phyloP scores from a whole-genome alignment of 805 yeast species.

The Saccharomycopsis sp. region DNA sequence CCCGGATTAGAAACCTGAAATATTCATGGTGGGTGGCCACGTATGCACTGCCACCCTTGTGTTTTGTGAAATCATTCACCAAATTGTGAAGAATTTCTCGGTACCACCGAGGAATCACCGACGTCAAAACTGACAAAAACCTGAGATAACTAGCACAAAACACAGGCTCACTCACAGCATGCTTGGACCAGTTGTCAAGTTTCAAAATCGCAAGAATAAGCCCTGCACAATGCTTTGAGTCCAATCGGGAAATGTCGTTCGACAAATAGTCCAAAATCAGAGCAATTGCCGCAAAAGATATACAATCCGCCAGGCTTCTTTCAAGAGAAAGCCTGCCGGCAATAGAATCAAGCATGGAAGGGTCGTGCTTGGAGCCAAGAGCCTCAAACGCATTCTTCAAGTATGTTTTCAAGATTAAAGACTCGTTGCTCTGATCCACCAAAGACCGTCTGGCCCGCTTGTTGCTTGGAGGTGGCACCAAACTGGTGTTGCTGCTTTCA shows the following conservation, averaged over 20 bases:
- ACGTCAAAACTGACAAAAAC: conserved; percentile 69
- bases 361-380: conserved; percentile 42
- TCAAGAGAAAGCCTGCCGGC: conserved; percentile 53
- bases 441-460: too few species aligned
- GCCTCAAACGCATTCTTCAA: conserved; percentile 63
- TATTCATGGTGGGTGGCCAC: conserved; percentile 54
- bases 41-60: conserved; percentile 23
- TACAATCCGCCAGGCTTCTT: conserved; percentile 40
- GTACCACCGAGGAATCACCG: conserved; percentile 87
- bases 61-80: conserved; percentile 48
- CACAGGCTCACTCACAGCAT: too few species aligned
- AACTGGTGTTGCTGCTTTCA: not conserved
- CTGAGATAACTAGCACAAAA: too few species aligned
- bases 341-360: conserved; percentile 47
- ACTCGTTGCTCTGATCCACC: too few species aligned
- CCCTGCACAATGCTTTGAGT: conserved; percentile 36
- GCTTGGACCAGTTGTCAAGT: conserved; percentile 51
- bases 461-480: too few species aligned
- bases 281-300: conserved; percentile 43
- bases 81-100: conserved; percentile 65
- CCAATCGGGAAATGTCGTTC: conserved; percentile 56
- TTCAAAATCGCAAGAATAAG: conserved; percentile 55
- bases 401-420: conserved; percentile 34
- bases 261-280: conserved; percentile 51
- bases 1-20: conserved; percentile 51